These are phyloP conservation scores for Sextonia rubra DNA, from an alignment of 164 flowering plant genomes.

Conservation along the genomic window DNA sequence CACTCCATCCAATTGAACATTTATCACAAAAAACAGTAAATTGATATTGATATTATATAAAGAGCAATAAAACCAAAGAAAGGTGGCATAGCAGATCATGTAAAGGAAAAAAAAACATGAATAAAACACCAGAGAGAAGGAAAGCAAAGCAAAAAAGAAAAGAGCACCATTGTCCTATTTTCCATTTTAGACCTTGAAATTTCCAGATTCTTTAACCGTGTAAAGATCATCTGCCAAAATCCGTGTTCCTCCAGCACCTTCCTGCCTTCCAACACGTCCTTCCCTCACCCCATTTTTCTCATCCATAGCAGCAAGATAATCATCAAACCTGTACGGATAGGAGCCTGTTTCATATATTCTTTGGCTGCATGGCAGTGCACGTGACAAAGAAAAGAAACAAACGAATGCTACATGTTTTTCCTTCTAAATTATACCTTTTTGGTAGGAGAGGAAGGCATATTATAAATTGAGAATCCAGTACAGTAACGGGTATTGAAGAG, in stretches of 20 bases:
- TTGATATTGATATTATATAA: no score
- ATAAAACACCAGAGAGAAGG: not conserved
- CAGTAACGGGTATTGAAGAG: constrained; percentile 18
- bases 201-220: constrained; percentile 34
- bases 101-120: no score
- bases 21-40: no score
- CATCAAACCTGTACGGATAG: constrained; percentile 40
- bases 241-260: constrained; percentile 6
- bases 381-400: constrained; percentile 14
- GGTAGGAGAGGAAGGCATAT: constrained; percentile 25
- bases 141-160: not conserved
- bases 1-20: no score
- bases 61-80: no score
- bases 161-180: not conserved
- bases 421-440: constrained; percentile 36
- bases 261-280: constrained; percentile 25
- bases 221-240: constrained; percentile 23
- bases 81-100: no score
- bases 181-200: constrained; percentile 32
- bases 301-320: constrained; percentile 24
- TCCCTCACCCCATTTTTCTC: constrained; percentile 29
- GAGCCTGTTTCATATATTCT: constrained; percentile 38
- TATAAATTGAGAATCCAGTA: constrained; percentile 29
- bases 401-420: not conserved
- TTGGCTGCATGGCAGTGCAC: constrained; percentile 36